Evolutionary conservation across 345 rosid species (phyloP), one percentile per base, ranked within the genome.

Genomic region (sweet orange (Citrus sinensis)): DNA sequence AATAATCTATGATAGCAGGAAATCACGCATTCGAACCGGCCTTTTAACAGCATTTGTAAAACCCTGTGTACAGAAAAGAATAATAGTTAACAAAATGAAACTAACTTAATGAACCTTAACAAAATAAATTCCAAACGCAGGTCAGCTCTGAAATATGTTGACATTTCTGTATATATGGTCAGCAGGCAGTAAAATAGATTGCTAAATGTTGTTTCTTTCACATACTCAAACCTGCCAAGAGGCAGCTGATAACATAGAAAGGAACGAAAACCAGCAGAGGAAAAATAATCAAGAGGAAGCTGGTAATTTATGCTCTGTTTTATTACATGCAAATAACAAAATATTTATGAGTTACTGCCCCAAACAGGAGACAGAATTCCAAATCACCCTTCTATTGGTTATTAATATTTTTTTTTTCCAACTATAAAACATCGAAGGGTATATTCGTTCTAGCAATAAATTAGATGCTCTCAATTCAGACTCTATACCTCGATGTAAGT

Each of bases 41-140:
- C 97, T 89, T 87, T 94, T 94, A 68, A 93, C 90, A 71, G 97
- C 97, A 82, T 94, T 94, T 70, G 98, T 94, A 83, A 87, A 94
- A 78, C 96, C 98, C 97, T 95, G 87, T 56, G 78, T 24, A 19
- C 20, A 73, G 7, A 34, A n/a, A 67, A n/a, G 10, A 77, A 10
- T 30, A 68, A 58, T 7, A 67, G 61, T n/a, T 14, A 56, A 49
- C 59, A 19, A 49, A 27, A 24, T 16, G 60, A 35, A 49, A 9
- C 10, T 34, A 46, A 42, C 49, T 24, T 14, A 35, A 29, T 9
- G 19, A 40, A 64, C 46, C 30, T 2, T 20, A 9, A 20, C 37
- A 64, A 32, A 59, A 6, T 69, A 5, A 56, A 54, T 73, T 51
- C 55, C 79, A 66, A 82, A 54, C 29, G 6, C 13, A 60, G 40